Conservation (phyloP, 495 filamentous ascomycete species). For the Aspergillus conjunctus region DNA sequence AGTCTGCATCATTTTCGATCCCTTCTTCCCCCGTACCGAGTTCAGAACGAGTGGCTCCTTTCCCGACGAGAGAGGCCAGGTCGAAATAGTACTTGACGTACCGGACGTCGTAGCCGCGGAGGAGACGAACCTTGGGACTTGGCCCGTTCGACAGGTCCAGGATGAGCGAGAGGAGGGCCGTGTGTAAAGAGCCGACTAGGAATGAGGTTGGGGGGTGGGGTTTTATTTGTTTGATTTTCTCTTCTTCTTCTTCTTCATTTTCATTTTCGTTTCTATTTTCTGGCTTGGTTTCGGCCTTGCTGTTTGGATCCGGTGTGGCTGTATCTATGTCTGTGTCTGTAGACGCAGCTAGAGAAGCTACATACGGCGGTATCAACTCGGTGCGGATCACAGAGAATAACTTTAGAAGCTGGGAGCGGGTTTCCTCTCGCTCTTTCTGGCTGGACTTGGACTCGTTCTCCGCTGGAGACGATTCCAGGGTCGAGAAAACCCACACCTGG, state of each 20-base stretch:
- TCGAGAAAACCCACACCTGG: conserved; percentile 61
- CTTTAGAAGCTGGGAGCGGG: conserved; percentile 1
- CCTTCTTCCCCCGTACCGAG: too few species aligned
- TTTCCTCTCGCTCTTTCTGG: conserved; percentile 5
- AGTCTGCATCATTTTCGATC: conserved; percentile 27
- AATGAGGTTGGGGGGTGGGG: conserved; percentile 28
- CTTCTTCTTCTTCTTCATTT: not conserved
- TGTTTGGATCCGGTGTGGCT: not conserved
- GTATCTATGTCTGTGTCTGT: too few species aligned
- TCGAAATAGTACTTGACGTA: conserved; percentile 17
- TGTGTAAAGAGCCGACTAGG: conserved; percentile 40
- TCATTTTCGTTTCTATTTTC: not conserved
- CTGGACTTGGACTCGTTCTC: not conserved
- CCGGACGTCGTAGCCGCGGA: conserved; percentile 3
- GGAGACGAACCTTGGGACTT: not conserved
- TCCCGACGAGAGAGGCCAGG: not conserved
- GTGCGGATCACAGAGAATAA: not conserved
- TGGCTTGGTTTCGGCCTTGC: not conserved
- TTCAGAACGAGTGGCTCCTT: too few species aligned
- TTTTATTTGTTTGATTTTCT: conserved; percentile 19
- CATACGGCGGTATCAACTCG: not conserved
- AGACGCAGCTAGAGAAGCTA: not conserved
- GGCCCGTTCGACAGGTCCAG: not conserved
- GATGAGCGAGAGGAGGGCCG: conserved; percentile 29
- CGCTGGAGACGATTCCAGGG: conserved; percentile 52